Evolutionary conservation across 331 rosid genomes (phyloP).

Genomic region (Ulmus americana): DNA sequence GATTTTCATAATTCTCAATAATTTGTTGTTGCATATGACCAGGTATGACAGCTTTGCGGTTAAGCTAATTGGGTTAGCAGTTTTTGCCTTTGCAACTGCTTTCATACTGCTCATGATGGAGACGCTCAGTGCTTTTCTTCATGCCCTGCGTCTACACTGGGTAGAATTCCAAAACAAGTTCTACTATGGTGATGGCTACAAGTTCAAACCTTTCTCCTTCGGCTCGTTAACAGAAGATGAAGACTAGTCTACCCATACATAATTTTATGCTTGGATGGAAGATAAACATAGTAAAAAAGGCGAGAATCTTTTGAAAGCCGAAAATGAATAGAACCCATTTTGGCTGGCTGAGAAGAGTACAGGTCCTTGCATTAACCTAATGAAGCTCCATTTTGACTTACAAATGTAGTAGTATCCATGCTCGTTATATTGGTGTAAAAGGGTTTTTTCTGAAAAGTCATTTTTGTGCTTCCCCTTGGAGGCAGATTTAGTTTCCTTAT

Average conservation of each 20-base stretch:
- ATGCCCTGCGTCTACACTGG: conserved; percentile 99
- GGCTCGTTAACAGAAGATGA: conserved; percentile 71
- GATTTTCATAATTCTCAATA: neutral
- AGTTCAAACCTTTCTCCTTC: conserved; percentile 90
- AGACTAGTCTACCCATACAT: conserved; percentile 37
- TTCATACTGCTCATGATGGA: conserved; percentile 99
- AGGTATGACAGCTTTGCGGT: conserved; percentile 77
- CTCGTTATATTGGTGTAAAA: conserved; percentile 28
- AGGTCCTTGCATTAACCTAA: conserved; percentile 19
- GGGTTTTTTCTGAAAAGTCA: conserved; percentile 31
- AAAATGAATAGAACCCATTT: conserved; percentile 29
- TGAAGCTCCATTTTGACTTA: conserved; percentile 41
- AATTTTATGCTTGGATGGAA: conserved; percentile 15
- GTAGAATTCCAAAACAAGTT: conserved; percentile 93
- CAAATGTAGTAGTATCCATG: conserved; percentile 39
- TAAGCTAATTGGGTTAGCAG: conserved; percentile 79
- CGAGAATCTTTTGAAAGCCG: conserved; percentile 19
- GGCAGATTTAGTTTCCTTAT: conserved; percentile 3
- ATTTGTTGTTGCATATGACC: conserved; percentile 10
- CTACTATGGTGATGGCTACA: conserved; percentile 91
- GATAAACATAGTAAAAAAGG: conserved; percentile 12
- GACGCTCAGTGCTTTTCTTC: conserved; percentile 95
- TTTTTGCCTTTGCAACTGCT: conserved; percentile 92
- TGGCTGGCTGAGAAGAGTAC: conserved; percentile 25
- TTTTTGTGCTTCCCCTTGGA: conserved; percentile 22